These are phyloP conservation scores for Eimeria sp. DNA, from an alignment of 169 alveolate species.

Conservation along the genomic window DNA sequence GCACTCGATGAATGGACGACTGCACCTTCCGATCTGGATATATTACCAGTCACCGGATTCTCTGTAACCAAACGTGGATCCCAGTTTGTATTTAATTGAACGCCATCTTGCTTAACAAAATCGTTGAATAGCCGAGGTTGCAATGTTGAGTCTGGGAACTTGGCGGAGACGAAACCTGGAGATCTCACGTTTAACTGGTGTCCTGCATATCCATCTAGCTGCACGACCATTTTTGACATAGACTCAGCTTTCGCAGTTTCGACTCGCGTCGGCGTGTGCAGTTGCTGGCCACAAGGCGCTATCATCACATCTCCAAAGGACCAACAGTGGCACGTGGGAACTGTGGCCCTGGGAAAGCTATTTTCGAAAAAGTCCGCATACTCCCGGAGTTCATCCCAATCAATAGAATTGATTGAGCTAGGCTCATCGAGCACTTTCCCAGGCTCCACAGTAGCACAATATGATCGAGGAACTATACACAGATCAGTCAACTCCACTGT, in stretches of 20 bases:
- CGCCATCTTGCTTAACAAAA: not conserved
- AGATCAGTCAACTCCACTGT: not conserved
- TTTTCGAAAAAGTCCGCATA: not conserved
- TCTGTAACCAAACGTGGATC: conserved; percentile 11
- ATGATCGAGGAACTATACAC: conserved; percentile 28
- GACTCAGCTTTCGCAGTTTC: not conserved
- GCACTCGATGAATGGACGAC: not conserved
- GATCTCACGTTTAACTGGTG: not conserved
- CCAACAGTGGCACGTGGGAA: conserved; percentile 53
- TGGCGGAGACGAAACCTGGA: not conserved
- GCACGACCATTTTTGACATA: not conserved
- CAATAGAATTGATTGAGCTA: not conserved
- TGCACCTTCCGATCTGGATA: conserved; percentile 5
- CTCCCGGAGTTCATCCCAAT: not conserved
- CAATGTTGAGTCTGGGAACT: not conserved
- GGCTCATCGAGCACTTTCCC: not conserved
- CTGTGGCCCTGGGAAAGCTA: not conserved
- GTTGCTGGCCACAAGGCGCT: conserved; percentile 46
- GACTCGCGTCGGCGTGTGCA: not conserved
- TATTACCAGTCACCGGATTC: not conserved
- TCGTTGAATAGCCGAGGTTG: not conserved
- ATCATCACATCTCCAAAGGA: conserved; percentile 3
- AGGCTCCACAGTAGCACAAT: conserved; percentile 47
- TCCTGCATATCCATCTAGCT: not conserved
- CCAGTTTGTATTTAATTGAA: conserved; percentile 2